A percentile compares a stretch with the other conserved stretches of the same genome.
Conservation (phyloP, 768 basidiomycete genomes). For the Tricholoma matsutake region DNA sequence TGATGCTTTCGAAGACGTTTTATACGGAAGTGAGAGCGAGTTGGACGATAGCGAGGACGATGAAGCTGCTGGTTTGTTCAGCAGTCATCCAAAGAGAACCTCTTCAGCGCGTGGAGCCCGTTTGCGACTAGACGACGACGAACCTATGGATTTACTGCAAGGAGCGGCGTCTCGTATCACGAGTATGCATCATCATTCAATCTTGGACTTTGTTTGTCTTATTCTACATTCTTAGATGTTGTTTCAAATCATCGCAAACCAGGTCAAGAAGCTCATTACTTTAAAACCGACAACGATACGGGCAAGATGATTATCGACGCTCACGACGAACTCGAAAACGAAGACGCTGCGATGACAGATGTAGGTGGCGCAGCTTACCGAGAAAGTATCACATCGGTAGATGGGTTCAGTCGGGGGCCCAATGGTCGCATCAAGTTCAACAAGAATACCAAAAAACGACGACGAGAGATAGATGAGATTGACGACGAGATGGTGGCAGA, state of each 20-base stretch:
- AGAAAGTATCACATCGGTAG: conserved; percentile 78
- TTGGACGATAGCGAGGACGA: conserved; percentile 63
- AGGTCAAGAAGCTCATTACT: conserved; percentile 80
- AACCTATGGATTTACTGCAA: conserved; percentile 92
- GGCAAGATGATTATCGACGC: conserved; percentile 78
- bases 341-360: conserved; percentile 40
- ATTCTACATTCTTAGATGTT: conserved; percentile 30
- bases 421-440: conserved; percentile 91
- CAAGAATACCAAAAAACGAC: conserved; percentile 93
- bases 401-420: conserved; percentile 84
- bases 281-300: conserved; percentile 82
- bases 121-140: conserved; percentile 83
- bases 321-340: conserved; percentile 47
- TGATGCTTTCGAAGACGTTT: conserved; percentile 94
- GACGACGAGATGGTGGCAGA: conserved; percentile 81
- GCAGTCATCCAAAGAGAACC: conserved; percentile 30
- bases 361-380: conserved; percentile 78
- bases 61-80: conserved; percentile 37
- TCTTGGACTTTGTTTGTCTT: conserved; percentile 4
- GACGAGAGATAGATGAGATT: conserved; percentile 62
- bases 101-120: conserved; percentile 46
- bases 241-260: conserved; percentile 61
- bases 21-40: conserved; percentile 97
- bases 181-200: conserved; percentile 44
- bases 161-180: conserved; percentile 71